phyloP scores from a whole-genome alignment of 306 rosid genomes.

The Cicer cuneatum region DNA sequence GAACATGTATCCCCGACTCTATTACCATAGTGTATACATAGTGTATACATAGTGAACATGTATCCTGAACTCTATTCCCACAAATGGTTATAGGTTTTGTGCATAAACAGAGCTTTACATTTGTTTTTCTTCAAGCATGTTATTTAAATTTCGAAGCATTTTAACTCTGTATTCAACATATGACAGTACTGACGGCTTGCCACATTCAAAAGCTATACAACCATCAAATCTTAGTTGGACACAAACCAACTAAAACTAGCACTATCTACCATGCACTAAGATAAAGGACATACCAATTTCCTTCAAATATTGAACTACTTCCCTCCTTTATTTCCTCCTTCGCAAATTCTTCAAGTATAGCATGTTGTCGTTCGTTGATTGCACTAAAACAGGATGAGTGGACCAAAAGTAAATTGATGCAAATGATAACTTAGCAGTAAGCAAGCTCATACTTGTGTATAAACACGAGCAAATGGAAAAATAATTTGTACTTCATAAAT shows the following conservation, averaged over 20 bases:
- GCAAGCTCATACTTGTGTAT: conserved; percentile 5
- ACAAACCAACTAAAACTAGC: conserved; percentile 14
- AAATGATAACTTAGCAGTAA: conserved; percentile 34
- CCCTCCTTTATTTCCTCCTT: conserved; percentile 77
- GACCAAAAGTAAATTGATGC: conserved; percentile 45
- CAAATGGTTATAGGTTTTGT: conserved; percentile 22
- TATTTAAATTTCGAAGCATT: conserved; percentile 24
- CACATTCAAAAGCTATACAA: conserved; percentile 35
- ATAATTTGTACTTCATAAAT: conserved; percentile 27
- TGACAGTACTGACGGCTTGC: conserved; percentile 16
- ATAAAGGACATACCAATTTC: conserved; percentile 65
- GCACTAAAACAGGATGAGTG: conserved; percentile 52
- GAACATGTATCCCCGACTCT: conserved; percentile 21
- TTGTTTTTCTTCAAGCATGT: conserved; percentile 11
- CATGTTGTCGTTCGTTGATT: conserved; percentile 81
- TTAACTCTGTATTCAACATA: conserved; percentile 32
- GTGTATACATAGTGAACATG: conserved; percentile 19
- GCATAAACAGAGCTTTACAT: not conserved
- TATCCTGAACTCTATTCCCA: conserved; percentile 9
- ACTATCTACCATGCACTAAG: conserved; percentile 23
- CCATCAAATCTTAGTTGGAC: conserved; percentile 34
- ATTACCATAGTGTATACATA: conserved; percentile 2
- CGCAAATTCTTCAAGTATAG: conserved; percentile 84
- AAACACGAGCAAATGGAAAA: conserved; percentile 28
- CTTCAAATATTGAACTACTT: conserved; percentile 54